Evolutionary conservation across 2,329 filamentous ascomycete genomes (phyloP).

Genomic region (Penicillium sp.): DNA sequence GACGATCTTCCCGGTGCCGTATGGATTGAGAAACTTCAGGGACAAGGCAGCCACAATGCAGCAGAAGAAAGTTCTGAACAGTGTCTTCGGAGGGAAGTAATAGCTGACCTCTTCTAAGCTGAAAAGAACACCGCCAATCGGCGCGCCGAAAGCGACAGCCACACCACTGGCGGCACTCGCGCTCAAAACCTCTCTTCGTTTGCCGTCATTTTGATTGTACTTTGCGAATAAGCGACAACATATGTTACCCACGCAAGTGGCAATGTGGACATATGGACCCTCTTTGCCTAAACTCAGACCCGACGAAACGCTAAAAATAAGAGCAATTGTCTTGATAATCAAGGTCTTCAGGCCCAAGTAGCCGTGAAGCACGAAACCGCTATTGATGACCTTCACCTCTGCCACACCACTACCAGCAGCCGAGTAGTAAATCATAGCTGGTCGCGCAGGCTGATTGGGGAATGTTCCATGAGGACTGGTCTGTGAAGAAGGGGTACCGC

Average conservation of each 20-base stretch:
- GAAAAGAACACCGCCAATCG: constrained; percentile 87
- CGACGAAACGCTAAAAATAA: constrained; percentile 88
- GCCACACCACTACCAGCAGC: constrained; percentile 95
- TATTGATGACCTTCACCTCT: constrained; percentile 97
- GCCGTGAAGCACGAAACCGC: constrained; percentile 93
- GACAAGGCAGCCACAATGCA: constrained; percentile 90
- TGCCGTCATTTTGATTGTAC: constrained; percentile 92
- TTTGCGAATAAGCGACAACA: constrained; percentile 91
- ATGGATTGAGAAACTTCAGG: constrained; percentile 93
- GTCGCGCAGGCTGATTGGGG: constrained; percentile 40
- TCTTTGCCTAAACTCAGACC: constrained; percentile 94
- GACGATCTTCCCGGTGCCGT: constrained; percentile 95
- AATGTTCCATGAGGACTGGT: constrained; percentile 45
- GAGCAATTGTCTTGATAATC: constrained; percentile 77
- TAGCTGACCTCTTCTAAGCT: constrained; percentile 93
- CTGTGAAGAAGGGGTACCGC: constrained; percentile 45
- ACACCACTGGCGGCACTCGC: constrained; percentile 91
- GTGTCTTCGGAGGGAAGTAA: constrained; percentile 95
- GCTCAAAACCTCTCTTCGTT: constrained; percentile 90
- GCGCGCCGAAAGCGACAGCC: constrained; percentile 91
- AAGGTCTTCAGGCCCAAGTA: constrained; percentile 90
- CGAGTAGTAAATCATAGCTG: constrained; percentile 91
- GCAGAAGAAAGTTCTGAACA: constrained; percentile 98
- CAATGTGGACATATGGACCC: constrained; percentile 95
- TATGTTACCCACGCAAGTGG: constrained; percentile 93